phyloP scores from a whole-genome alignment of 2,329 filamentous ascomycete genomes.

The Microthyrium microscopicum region DNA sequence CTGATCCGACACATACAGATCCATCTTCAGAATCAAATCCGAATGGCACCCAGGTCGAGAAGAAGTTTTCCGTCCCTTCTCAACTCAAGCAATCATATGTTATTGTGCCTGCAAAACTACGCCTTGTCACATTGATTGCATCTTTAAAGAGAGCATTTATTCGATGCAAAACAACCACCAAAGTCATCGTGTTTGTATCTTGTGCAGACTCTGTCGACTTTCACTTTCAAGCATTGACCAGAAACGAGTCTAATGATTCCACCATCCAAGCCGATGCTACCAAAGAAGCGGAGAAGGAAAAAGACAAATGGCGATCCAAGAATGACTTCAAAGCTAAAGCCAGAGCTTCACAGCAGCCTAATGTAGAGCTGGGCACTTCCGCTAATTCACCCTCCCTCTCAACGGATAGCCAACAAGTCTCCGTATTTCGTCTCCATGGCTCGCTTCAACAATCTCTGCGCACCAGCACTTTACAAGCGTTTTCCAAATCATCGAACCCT shows the following conservation, averaged over 20 bases:
- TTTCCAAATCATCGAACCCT: conserved; percentile 55
- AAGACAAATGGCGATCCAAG: background rate
- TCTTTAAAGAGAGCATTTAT: conserved; percentile 77
- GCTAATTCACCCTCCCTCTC: conserved; percentile 56
- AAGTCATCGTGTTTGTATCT: conserved; percentile 90
- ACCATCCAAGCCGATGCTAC: conserved; percentile 9
- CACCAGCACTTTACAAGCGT: conserved; percentile 70
- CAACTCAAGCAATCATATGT: conserved; percentile 89
- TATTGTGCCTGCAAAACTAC: conserved; percentile 74
- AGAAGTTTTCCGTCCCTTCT: conserved; percentile 60
- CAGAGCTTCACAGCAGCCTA: conserved; percentile 15
- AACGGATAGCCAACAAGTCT: conserved; percentile 58
- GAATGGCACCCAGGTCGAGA: conserved; percentile 20
- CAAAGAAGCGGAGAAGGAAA: conserved; percentile 12
- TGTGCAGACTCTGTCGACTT: conserved; percentile 96
- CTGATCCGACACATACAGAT: conserved; percentile 39
- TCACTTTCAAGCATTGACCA: conserved; percentile 69
- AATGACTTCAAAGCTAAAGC: conserved; percentile 15
- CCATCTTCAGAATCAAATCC: conserved; percentile 28
- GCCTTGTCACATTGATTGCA: conserved; percentile 73
- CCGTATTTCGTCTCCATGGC: conserved; percentile 75
- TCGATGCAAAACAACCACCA: conserved; percentile 81
- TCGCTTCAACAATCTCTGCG: conserved; percentile 77
- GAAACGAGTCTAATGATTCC: conserved; percentile 14
- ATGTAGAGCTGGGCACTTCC: conserved; percentile 34